Conservation (phyloP, 768 basidiomycete species). For the Calocera viscosa region DNA sequence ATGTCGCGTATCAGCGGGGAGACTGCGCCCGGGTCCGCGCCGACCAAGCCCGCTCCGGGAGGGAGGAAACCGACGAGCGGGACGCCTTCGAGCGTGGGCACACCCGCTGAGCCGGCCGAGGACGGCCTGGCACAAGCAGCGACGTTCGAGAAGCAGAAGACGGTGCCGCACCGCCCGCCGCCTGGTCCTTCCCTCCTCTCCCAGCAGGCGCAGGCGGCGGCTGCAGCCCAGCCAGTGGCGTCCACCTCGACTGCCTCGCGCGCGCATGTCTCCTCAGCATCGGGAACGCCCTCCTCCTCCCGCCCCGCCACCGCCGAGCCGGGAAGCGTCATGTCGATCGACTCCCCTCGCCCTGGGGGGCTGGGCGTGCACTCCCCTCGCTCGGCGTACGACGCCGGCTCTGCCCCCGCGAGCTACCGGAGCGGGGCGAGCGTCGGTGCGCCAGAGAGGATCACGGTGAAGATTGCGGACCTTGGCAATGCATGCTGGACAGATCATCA, state of each 20-base stretch:
- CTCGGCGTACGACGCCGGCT: conserved; percentile 25
- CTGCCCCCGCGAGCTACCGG: conserved; percentile 24
- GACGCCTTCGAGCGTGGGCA: neutral
- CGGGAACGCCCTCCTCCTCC: conserved; percentile 20
- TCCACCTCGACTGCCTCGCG: neutral
- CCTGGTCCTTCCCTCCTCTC: conserved; percentile 59
- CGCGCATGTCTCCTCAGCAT: conserved; percentile 13
- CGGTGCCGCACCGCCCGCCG: conserved; percentile 19
- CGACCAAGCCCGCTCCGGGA: conserved; percentile 24
- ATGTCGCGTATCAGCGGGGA: conserved; percentile 76
- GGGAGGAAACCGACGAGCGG: conserved; percentile 25
- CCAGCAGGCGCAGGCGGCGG: conserved; percentile 44
- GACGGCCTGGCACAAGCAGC: conserved; percentile 17
- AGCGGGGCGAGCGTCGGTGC: conserved; percentile 17
- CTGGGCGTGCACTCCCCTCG: conserved; percentile 35
- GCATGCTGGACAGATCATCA: conserved; percentile 71
- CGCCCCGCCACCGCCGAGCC: conserved; percentile 20
- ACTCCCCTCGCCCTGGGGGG: conserved; percentile 30
- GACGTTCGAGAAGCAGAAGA: conserved; percentile 25
- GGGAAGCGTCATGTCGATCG: conserved; percentile 9
- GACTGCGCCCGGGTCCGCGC: conserved; percentile 23
- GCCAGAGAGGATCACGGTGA: conserved; percentile 78
- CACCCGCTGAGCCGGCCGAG: conserved; percentile 28
- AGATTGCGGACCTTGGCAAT: conserved; percentile 97
- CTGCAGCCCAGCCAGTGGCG: conserved; percentile 10